These are phyloP conservation scores for Aspergillus texensis DNA, from an alignment of 2,329 filamentous ascomycete species.

Conservation along the genomic window DNA sequence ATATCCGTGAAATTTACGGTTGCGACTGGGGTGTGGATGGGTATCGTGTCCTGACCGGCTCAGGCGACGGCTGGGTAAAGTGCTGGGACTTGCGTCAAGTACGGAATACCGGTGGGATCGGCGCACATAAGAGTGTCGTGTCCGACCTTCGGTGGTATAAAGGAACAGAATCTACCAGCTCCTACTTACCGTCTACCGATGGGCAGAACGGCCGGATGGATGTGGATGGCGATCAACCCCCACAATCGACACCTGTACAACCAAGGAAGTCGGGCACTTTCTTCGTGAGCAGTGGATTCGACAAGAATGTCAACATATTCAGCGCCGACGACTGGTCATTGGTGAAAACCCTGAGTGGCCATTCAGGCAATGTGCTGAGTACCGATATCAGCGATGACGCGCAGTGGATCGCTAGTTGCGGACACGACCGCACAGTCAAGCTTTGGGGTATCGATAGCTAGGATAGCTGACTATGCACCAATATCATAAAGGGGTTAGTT, in stretches of 20 bases:
- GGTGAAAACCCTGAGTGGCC: conserved; percentile 83
- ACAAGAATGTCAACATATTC: conserved; percentile 93
- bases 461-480: not conserved
- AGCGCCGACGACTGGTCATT: conserved; percentile 95
- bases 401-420: conserved; percentile 91
- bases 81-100: conserved; percentile 97
- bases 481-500: not conserved
- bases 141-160: conserved; percentile 95
- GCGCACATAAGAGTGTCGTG: conserved; percentile 87
- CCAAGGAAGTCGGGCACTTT: conserved; percentile 91
- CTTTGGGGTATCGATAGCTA: conserved; percentile 80
- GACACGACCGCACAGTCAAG: conserved; percentile 93
- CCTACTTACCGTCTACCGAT: conserved; percentile 61
- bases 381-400: conserved; percentile 85
- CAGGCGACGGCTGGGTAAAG: conserved; percentile 93
- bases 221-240: conserved; percentile 30
- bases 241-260: conserved; percentile 43
- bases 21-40: conserved; percentile 92
- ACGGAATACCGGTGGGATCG: conserved; percentile 77
- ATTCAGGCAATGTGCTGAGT: conserved; percentile 89
- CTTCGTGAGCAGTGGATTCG: conserved; percentile 87
- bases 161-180: conserved; percentile 73
- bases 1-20: conserved; percentile 90
- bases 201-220: conserved; percentile 64
- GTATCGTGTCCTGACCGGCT: conserved; percentile 88